Conservation (phyloP, 352 stramenopile genomes). For the Saprolegnia diclina region DNA sequence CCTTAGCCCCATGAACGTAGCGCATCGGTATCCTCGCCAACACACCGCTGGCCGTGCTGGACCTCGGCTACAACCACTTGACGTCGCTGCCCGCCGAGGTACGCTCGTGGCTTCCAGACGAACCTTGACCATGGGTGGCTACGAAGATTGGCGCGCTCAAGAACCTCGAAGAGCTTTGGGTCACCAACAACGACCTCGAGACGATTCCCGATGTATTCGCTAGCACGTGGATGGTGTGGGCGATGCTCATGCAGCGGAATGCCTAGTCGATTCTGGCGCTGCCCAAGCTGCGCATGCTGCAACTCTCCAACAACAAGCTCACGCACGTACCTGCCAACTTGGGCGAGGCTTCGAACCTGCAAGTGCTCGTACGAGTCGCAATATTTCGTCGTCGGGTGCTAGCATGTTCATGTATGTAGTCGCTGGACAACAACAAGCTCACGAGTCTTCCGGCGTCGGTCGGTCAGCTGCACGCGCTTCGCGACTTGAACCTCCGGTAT, state of each 20-base stretch:
- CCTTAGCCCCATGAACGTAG: neutral
- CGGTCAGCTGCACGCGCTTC: neutral
- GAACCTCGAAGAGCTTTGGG: slow-evolving; percentile 23
- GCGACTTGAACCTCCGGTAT: slow-evolving; percentile 6
- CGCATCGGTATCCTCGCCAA: slow-evolving; percentile 20
- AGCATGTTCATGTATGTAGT: neutral
- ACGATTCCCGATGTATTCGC: slow-evolving; percentile 8
- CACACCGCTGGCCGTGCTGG: slow-evolving; percentile 6
- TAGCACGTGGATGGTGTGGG: neutral
- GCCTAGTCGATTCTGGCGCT: slow-evolving; percentile 4
- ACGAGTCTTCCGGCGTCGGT: neutral
- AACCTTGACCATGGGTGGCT: neutral
- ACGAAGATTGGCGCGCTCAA: slow-evolving; percentile 10
- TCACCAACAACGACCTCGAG: slow-evolving; percentile 14
- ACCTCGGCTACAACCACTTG: slow-evolving; percentile 15
- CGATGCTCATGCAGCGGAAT: neutral
- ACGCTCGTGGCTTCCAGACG: neutral
- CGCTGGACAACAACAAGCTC: slow-evolving; percentile 8
- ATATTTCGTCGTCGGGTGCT: neutral
- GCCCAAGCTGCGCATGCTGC: slow-evolving; percentile 1
- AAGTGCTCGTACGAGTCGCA: slow-evolving; percentile 1
- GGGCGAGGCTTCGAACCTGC: neutral
- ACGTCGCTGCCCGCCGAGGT: slow-evolving; percentile 10
- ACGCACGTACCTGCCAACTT: neutral
- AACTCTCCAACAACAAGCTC: slow-evolving; percentile 25